These are phyloP conservation scores for Fusarium oligoseptatum DNA, from an alignment of 2,329 filamentous ascomycete genomes.

Conservation along the genomic window DNA sequence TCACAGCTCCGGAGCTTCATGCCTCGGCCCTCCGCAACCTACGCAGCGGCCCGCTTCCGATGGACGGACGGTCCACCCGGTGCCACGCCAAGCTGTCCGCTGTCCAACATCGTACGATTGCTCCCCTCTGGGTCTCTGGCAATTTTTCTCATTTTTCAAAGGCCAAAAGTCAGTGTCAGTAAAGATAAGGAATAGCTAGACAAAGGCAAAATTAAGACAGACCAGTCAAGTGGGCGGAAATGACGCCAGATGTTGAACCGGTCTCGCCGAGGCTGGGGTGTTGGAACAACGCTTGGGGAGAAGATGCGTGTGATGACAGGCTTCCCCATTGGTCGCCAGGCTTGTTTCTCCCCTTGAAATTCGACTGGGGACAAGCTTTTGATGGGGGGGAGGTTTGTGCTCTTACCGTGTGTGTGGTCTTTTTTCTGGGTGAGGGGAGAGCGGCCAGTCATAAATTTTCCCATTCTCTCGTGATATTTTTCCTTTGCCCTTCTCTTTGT, in stretches of 20 bases:
- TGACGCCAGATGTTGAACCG: slow-evolving; percentile 5
- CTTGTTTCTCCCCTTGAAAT: not conserved
- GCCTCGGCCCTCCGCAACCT: slow-evolving; percentile 15
- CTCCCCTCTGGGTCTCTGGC: not conserved
- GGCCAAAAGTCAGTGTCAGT: not conserved
- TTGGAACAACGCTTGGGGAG: not conserved
- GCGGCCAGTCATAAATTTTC: slow-evolving; percentile 11
- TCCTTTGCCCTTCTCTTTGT: not conserved
- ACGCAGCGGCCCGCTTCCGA: slow-evolving; percentile 44
- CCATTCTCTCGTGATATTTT: slow-evolving; percentile 30
- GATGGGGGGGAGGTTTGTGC: not conserved
- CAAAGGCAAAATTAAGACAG: not conserved
- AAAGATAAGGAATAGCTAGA: not conserved
- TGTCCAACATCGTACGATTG: slow-evolving; percentile 44
- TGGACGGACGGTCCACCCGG: slow-evolving; percentile 43
- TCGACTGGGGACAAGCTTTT: not conserved
- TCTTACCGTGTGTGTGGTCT: not conserved
- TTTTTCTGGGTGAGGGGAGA: not conserved
- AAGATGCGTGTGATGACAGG: not conserved
- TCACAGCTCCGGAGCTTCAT: slow-evolving; percentile 16
- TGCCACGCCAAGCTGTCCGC: slow-evolving; percentile 34
- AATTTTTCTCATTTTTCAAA: not conserved
- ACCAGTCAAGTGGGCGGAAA: not conserved
- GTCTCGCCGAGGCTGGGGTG: not conserved
- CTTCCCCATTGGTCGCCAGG: slow-evolving; percentile 16